Base-by-base conservation (phyloP, 2,329 filamentous ascomycete genomes). In the Xylaria digitata region DNA sequence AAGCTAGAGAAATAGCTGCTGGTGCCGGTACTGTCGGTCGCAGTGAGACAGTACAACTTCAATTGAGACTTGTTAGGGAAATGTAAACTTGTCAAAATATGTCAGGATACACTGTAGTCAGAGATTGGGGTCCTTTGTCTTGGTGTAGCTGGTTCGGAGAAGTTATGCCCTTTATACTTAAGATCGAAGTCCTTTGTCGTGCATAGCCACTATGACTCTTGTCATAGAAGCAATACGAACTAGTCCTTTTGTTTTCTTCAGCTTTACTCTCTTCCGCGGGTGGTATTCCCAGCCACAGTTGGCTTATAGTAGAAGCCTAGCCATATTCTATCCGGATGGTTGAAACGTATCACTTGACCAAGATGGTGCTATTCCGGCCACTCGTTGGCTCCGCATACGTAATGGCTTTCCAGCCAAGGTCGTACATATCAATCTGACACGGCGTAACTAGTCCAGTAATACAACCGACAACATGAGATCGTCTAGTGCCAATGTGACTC, bases 351-450 rank as follows among this genome's bases (percentile, higher is more conserved):
- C 42, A 45, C 53, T 52, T 21, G 17, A 3, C 17, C 26, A 55
- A 23, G 11, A 58, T 37, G 45, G 19, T 30, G 46, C 37, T 58
- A 48, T 26, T n/a, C 52, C 52, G 17, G 63, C 26, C 34, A 57
- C 6, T 45, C 15, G 13, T 23, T 42, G 3, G 26, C 30, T 19
- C 23, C 15, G 37, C 3, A 43, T n/a, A 19, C 53, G 21, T 13
- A 43, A 43, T 43, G 1, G 23, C 40, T 9, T 17, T 30, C 9
- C 4, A 17, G 1, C 17, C 2, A 30, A 3, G 5, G 15, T 43
- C 37, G 43, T n/a, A 26, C 32, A 23, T 26, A 19, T 30, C 15
- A 43, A 43, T 7, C 23, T 45, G 37, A 55, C 37, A 40, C 34
- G 2, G 21, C 53, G 34, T 55, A 30, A 23, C 11, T 30, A 26